Percentiles rank a stretch among this genome's conserved stretches.
Conservation (phyloP, 2,329 filamentous ascomycete genomes). For the Neodidymelliopsis sp. region DNA sequence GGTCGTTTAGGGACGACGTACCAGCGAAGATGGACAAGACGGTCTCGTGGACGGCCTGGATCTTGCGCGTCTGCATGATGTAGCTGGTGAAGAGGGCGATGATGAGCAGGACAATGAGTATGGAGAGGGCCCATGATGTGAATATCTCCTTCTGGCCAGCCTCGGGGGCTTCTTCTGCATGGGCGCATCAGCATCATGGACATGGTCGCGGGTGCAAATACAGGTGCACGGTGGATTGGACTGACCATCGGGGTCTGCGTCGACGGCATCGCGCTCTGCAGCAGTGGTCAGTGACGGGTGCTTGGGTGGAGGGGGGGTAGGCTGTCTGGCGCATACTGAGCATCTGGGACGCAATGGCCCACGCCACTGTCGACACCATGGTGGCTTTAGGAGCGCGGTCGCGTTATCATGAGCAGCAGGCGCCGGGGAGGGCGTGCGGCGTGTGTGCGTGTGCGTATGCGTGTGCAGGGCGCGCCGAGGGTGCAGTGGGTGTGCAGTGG, state of each 20-base stretch:
- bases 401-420: slow-evolving; percentile 37
- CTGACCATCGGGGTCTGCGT: slow-evolving; percentile 57
- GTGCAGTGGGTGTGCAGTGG: slow-evolving; percentile 9
- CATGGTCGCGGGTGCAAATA: too few species aligned
- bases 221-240: slow-evolving; percentile 22
- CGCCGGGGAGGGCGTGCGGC: neutral
- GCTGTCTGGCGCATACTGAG: slow-evolving; percentile 45
- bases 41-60: slow-evolving; percentile 97
- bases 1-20: slow-evolving; percentile 50
- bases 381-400: slow-evolving; percentile 34
- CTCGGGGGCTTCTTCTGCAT: slow-evolving; percentile 69
- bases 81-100: slow-evolving; percentile 97
- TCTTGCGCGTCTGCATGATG: slow-evolving; percentile 93
- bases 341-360: slow-evolving; percentile 46
- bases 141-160: slow-evolving; percentile 92
- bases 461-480: slow-evolving; percentile 18
- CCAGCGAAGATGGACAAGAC: slow-evolving; percentile 98
- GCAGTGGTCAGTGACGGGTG: slow-evolving; percentile 30
- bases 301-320: neutral
- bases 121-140: slow-evolving; percentile 96
- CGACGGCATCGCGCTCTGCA: slow-evolving; percentile 54
- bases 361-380: slow-evolving; percentile 50
- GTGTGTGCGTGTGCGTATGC: neutral
- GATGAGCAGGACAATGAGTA: slow-evolving; percentile 92
- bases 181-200: slow-evolving; percentile 46